phyloP scores from a whole-genome alignment of 1,139 yeast species.

The Candida pseudoviswanathii region DNA sequence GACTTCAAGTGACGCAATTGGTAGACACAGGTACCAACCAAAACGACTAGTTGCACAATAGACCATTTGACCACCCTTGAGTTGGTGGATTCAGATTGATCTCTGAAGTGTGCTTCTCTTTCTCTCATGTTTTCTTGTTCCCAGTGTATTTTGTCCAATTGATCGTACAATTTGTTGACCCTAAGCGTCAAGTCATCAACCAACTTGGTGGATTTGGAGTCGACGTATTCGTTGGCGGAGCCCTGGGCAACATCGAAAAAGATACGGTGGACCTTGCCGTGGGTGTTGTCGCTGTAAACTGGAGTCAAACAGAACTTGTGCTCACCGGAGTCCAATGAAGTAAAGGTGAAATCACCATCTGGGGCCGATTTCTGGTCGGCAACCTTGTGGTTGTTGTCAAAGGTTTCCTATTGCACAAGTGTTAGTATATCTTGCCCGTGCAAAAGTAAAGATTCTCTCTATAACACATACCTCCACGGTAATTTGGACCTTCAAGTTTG shows the following conservation, averaged over 20 bases:
- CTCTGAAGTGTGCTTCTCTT: slow-evolving; percentile 50
- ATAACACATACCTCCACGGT: slow-evolving; percentile 39
- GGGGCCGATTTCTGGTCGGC: slow-evolving; percentile 43
- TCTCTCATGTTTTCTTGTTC: slow-evolving; percentile 52
- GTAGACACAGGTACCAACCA: slow-evolving; percentile 51
- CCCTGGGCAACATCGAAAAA: slow-evolving; percentile 51
- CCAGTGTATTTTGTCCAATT: slow-evolving; percentile 46
- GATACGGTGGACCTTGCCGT: slow-evolving; percentile 40
- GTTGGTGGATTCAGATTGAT: slow-evolving; percentile 50
- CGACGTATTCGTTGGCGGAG: slow-evolving; percentile 50
- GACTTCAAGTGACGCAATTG: slow-evolving; percentile 54
- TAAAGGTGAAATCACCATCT: slow-evolving; percentile 45
- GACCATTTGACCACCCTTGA: slow-evolving; percentile 51
- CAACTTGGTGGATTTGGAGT: slow-evolving; percentile 47
- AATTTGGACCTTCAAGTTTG: slow-evolving; percentile 38
- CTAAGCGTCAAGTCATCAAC: slow-evolving; percentile 45
- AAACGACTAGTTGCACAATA: slow-evolving; percentile 46
- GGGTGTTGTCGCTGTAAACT: slow-evolving; percentile 38
- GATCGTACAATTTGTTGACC: slow-evolving; percentile 42
- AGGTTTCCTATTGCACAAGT: slow-evolving; percentile 39
- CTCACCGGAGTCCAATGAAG: slow-evolving; percentile 48
- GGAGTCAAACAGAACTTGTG: slow-evolving; percentile 53
- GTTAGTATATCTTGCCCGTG: slow-evolving; percentile 21
- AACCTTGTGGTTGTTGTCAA: slow-evolving; percentile 49
- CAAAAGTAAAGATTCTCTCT: too few relatives aligned